Evolutionary conservation across 805 yeast species (phyloP), one percentile per base, ranked within the genome.

Genomic region (Metschnikowia koreensis): DNA sequence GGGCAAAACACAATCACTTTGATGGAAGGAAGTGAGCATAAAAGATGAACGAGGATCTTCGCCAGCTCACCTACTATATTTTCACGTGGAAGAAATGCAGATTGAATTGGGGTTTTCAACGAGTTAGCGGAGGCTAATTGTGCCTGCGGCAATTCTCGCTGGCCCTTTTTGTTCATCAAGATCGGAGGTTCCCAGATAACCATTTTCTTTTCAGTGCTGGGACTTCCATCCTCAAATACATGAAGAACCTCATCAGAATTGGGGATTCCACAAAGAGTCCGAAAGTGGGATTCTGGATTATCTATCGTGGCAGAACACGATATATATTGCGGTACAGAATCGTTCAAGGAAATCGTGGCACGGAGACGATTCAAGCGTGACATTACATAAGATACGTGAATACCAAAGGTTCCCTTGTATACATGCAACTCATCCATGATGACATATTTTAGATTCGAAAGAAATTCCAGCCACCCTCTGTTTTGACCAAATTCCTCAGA

Each of bases 221-320:
- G 97, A 6, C 97, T 87, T 0, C 99, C 99, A 71, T 94, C 98
- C 47, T 86, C 74, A 42, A 73, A 70, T 11, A 91, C 75, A 59
- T 88, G 84, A 13, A 73, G 70, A 1, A 87, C 77, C 1, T 74
- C 64, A 1, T 79, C 79, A 7, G 49, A 31, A 2, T 26, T 44
- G 0, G 76, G 71, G 3, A 89, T 70, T 0, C 96, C 96, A 60
- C 93, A 89, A 27, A 94, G 76, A 3, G 81, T 72, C 37, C 80
- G 67, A 84, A 93, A 88, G 62, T 91, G 96, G 9, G 75, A 61
- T 0, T 73, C 70, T 0, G 99, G 98, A 42, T 83, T 79, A 53
- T 81, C 80, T 50, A 94, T 79, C 0, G 99, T 94, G 0, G 99
- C 99, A 0, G 98, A 92, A 69, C 99, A 93, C 1, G 97, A 87